Evolutionary conservation across 2,329 filamentous ascomycete genomes (phyloP).

Genomic region (Hymenoscyphus salicellus): DNA sequence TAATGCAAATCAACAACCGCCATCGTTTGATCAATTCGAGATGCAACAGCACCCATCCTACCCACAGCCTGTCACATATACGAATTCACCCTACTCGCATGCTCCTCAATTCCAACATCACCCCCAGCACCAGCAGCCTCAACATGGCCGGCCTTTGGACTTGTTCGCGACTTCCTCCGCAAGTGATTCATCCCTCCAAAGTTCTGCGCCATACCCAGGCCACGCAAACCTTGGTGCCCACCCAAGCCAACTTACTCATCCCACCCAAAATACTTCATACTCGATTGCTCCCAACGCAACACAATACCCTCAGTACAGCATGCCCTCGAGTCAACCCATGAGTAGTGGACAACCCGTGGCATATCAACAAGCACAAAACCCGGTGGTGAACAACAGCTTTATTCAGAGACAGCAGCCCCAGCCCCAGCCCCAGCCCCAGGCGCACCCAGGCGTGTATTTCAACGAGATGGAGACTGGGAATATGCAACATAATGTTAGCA

Average conservation of each 20-base stretch:
- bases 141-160: conserved; percentile 28
- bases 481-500: conserved; percentile 18
- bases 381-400: conserved; percentile 17
- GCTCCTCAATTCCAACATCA: conserved; percentile 28
- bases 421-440: conserved; percentile 18
- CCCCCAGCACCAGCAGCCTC: conserved; percentile 17
- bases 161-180: conserved; percentile 27
- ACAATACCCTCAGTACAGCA: conserved; percentile 32
- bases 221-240: background rate
- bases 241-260: conserved; percentile 9
- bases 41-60: conserved; percentile 19
- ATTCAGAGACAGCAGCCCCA: conserved; percentile 24
- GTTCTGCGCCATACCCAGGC: conserved; percentile 16
- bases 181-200: conserved; percentile 30
- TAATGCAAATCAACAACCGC: conserved; percentile 1
- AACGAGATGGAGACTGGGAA: conserved; percentile 16
- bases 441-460: conserved; percentile 8
- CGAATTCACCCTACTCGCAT: conserved; percentile 30
- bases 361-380: conserved; percentile 24
- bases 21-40: conserved; percentile 27
- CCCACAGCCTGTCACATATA: conserved; percentile 26
- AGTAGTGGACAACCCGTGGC: conserved; percentile 21
- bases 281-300: conserved; percentile 29
- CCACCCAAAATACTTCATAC: conserved; percentile 28
- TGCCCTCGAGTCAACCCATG: conserved; percentile 22